phyloP scores from a whole-genome alignment of 2,329 filamentous ascomycete genomes.

The Chaetomium sp. region DNA sequence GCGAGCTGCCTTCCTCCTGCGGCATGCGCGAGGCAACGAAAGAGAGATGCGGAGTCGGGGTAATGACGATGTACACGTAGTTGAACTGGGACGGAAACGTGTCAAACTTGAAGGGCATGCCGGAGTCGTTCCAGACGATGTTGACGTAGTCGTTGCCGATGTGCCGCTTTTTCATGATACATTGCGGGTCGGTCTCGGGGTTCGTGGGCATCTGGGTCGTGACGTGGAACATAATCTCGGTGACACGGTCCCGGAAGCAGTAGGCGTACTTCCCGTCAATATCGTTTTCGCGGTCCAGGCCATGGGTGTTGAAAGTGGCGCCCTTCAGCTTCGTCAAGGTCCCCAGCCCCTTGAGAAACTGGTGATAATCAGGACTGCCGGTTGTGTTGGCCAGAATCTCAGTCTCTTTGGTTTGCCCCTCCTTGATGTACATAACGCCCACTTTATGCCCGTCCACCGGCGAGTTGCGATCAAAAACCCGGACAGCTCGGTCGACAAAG shows the following conservation, averaged over 20 bases:
- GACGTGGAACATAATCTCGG: conserved; percentile 93
- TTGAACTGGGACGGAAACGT: conserved; percentile 96
- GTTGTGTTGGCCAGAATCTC: conserved; percentile 86
- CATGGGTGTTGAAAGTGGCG: conserved; percentile 89
- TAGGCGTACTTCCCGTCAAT: conserved; percentile 85
- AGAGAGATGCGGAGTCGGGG: conserved; percentile 77
- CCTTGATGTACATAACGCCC: conserved; percentile 89
- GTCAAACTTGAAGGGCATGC: conserved; percentile 83
- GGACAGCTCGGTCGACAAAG: conserved; percentile 71
- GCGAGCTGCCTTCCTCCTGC: conserved; percentile 40
- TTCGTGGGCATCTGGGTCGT: conserved; percentile 97
- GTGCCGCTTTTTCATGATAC: conserved; percentile 85
- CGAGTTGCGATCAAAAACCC: conserved; percentile 80
- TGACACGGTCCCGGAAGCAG: conserved; percentile 92
- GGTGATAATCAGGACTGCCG: conserved; percentile 84
- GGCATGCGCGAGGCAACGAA: conserved; percentile 67
- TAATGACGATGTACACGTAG: conserved; percentile 94
- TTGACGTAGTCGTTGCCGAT: conserved; percentile 98
- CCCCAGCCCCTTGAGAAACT: conserved; percentile 81
- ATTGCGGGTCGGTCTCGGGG: conserved; percentile 71
- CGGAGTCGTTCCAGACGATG: conserved; percentile 96
- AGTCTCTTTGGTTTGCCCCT: conserved; percentile 77
- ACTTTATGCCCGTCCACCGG: conserved; percentile 95
- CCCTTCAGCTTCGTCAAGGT: conserved; percentile 78
- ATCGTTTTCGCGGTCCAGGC: conserved; percentile 76